phyloP scores from a whole-genome alignment of 768 basidiomycete species.

The Dioszegia hungarica region DNA sequence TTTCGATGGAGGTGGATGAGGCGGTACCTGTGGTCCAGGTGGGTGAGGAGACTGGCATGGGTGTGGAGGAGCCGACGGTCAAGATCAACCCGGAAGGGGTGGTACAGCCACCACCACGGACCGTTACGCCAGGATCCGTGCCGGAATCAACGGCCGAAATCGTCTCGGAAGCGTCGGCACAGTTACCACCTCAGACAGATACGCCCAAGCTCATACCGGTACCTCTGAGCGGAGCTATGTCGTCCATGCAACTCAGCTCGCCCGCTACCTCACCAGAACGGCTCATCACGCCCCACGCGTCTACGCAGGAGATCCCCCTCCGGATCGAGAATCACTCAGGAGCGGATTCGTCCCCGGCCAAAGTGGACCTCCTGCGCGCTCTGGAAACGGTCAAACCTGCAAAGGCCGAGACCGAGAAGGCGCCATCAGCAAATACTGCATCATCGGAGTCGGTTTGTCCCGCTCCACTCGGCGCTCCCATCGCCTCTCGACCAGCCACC shows the following conservation, averaged over 20 bases:
- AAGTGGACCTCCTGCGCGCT: too few relatives aligned
- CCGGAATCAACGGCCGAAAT: too few relatives aligned
- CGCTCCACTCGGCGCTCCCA: too few relatives aligned
- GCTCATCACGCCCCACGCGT: slow-evolving; percentile 3
- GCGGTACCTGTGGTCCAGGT: neutral
- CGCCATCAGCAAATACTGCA: too few relatives aligned
- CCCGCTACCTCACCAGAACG: neutral
- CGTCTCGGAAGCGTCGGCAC: too few relatives aligned
- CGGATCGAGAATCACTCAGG: neutral
- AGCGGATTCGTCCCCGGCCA: neutral
- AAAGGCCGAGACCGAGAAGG: too few relatives aligned
- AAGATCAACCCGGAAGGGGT: neutral
- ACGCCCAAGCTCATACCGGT: neutral
- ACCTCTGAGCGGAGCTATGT: slow-evolving; percentile 2
- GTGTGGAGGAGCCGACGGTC: too few relatives aligned
- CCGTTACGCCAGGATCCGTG: too few relatives aligned
- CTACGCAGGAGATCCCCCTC: neutral
- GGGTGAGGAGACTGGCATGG: neutral
- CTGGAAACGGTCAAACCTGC: too few relatives aligned
- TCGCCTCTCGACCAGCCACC: neutral
- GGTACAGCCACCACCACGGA: too few relatives aligned
- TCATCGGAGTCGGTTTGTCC: too few relatives aligned
- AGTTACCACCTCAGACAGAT: too few relatives aligned
- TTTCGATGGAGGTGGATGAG: neutral
- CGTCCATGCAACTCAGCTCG: slow-evolving; percentile 4